Evolutionary conservation across 1,284 basidiomycete genomes (phyloP), one percentile per base, ranked within the genome.

Genomic region (Boletus albobrunnescens): DNA sequence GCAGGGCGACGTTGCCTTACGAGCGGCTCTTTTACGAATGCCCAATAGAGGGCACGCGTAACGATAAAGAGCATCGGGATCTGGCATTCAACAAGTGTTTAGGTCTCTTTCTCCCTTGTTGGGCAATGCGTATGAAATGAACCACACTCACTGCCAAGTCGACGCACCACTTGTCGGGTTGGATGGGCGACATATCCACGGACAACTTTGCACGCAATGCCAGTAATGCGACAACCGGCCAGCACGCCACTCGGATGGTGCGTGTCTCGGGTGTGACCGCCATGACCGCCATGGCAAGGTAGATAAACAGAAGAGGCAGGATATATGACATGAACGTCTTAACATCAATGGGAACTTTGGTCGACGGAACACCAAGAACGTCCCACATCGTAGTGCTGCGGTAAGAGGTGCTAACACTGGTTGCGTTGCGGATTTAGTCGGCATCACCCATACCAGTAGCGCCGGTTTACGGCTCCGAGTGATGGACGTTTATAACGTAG

Each of bases 211-310:
- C 72, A 26, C 69, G 66, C 47, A 70, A 75, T 11, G 71, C 60
- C 3, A 65, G 49, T 57, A 67, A 71, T 12, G 75, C 53, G 1
- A 72, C 65, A 20, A 76, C 42, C 1, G 75, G 75, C 24, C 78
- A 64, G 12, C 79, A 53, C 1, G 69, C 71, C 24, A 76, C 44
- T 24, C 77, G 73, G 26, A 73, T 52, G 8, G 55, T 30, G 27
- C 67, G 67, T 0, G 78, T 80, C 13, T 60, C 57, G 0, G 75
- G 73, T 4, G 69, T 55, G n/a, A 76, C 58, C 1, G 73, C 73
- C 37, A 81, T 68, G 16, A 75, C 56, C 13, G 79, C 78, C 28
- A 71, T 70, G 9, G 57, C 52, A 61, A 74, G 74, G 60, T 77
- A 78, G 47, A 67, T 64, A 13, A 73, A 19, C 3, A 75, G 19